Conservation (phyloP, 768 basidiomycete genomes). For the Zangia roseola region DNA sequence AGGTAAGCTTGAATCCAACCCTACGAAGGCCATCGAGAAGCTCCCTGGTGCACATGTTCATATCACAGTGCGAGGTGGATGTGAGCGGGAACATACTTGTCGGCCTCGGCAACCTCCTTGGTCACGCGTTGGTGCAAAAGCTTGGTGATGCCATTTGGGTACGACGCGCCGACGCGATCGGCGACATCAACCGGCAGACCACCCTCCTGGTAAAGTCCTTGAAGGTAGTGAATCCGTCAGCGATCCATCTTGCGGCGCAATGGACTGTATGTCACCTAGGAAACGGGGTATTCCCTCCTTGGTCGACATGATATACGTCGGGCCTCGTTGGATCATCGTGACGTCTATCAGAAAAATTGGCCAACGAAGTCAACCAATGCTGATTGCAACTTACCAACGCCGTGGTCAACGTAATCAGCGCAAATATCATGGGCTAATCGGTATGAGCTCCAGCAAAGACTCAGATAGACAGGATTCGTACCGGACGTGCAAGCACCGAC, state of each 20-base stretch:
- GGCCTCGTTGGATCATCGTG: slow-evolving; percentile 50
- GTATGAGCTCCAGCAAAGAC: not conserved
- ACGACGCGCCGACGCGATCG: slow-evolving; percentile 51
- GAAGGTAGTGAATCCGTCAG: not conserved
- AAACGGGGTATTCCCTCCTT: slow-evolving; percentile 37
- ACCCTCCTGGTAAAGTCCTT: slow-evolving; percentile 44
- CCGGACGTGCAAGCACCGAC: slow-evolving; percentile 66
- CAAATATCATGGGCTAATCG: slow-evolving; percentile 47
- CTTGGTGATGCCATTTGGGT: slow-evolving; percentile 35
- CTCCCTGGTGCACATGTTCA: slow-evolving; percentile 31
- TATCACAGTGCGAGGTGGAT: not conserved
- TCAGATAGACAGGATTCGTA: slow-evolving; percentile 22
- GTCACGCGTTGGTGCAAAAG: slow-evolving; percentile 37
- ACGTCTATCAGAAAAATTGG: slow-evolving; percentile 32
- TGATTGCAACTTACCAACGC: slow-evolving; percentile 37
- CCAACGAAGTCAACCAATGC: not conserved
- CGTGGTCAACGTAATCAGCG: slow-evolving; percentile 43
- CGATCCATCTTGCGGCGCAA: slow-evolving; percentile 15
- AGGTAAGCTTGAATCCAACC: slow-evolving; percentile 55
- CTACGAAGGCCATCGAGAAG: slow-evolving; percentile 54
- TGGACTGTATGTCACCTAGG: slow-evolving; percentile 8
- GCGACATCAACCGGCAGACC: slow-evolving; percentile 50
- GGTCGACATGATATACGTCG: slow-evolving; percentile 53
- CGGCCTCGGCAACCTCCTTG: slow-evolving; percentile 49
- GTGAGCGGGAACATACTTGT: slow-evolving; percentile 41